A percentile compares a stretch with the other conserved stretches of the same genome.
phyloP scores from a whole-genome alignment of 176 grass and related monocot genomes.

The Triticum timopheevii region DNA sequence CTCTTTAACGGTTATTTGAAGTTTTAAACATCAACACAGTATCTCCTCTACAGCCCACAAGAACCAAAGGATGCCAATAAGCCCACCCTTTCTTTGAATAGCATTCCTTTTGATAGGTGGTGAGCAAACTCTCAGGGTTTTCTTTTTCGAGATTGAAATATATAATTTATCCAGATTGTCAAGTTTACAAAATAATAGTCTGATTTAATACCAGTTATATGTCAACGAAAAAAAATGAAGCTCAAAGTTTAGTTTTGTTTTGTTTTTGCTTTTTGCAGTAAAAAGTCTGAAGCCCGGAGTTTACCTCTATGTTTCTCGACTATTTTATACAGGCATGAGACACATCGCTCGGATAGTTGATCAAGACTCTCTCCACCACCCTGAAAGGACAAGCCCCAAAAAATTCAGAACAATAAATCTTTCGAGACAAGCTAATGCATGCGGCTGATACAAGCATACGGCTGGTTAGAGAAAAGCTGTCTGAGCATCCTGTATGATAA shows the following conservation, averaged over 20 bases:
- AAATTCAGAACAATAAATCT: not conserved
- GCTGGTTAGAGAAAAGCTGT: not conserved
- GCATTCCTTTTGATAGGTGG: not conserved
- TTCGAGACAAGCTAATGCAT: not conserved
- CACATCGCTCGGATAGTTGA: slow-evolving; percentile 70
- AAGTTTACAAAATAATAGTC: not conserved
- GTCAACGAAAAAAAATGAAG: slow-evolving; percentile 1
- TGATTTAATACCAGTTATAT: not conserved
- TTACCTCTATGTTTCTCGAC: slow-evolving; percentile 81
- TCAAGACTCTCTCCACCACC: slow-evolving; percentile 94
- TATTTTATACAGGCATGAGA: slow-evolving; percentile 68
- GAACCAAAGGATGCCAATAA: not conserved
- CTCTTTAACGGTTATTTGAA: not conserved
- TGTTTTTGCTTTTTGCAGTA: not conserved
- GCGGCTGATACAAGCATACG: no score
- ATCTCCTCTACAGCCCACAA: not conserved
- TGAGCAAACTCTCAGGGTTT: not conserved
- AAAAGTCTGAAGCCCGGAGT: not conserved
- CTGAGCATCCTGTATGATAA: not conserved
- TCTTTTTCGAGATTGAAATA: no score
- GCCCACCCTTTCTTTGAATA: not conserved
- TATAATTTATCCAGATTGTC: no score
- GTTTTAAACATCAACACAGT: not conserved
- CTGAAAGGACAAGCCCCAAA: slow-evolving; percentile 28
- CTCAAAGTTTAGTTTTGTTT: not conserved